Evolutionary conservation across 192 early-diverging fungal genomes (phyloP), one percentile per base, ranked within the genome.

Genomic region (Podila epigama): DNA sequence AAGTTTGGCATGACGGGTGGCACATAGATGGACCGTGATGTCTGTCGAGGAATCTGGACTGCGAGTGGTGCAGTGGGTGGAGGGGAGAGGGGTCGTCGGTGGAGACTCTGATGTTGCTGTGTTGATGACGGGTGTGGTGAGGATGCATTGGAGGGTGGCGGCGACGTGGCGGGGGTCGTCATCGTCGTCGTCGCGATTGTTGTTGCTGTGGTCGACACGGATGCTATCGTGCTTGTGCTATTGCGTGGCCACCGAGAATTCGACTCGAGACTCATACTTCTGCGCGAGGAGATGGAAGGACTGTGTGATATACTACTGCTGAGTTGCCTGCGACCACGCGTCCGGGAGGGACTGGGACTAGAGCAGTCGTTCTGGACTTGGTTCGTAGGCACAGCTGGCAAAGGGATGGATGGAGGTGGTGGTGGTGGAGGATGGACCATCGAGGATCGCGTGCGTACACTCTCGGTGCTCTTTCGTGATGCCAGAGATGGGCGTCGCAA

Each of bases 61-160:
- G 71, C 58, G 42, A 75, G 15, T 1, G 71, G 71, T 4, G 71
- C 66, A 4, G 58, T 20, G 1, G 70, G 70, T 16, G 71, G 71
- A n/a, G n/a, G n/a, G 2, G 71, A 75, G 20, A 70, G 16, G 15
- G 55, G 55, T 8, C 33, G 4, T 12, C 28, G 18, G 44, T 48
- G 16, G n/a, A n/a, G n/a, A n/a, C n/a, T n/a, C n/a, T n/a, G n/a
- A n/a, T n/a, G n/a, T n/a, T n/a, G n/a, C n/a, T n/a, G n/a, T 51
- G 48, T 20, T 6, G 48, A 18, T 13, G 9, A 13, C 33, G n/a
- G 28, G 0, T 3, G 50, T 8, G 69, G 69, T 16, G 69, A 63
- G 2, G 63, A 50, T 18, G 57, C n/a, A n/a, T 67, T 8, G 53
- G 60, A 54, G 61, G 71, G 33, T 68, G 71, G 29, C 44, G 53